Base-by-base conservation (phyloP, 176 grass and related monocot genomes). In the Ananas comosus region DNA sequence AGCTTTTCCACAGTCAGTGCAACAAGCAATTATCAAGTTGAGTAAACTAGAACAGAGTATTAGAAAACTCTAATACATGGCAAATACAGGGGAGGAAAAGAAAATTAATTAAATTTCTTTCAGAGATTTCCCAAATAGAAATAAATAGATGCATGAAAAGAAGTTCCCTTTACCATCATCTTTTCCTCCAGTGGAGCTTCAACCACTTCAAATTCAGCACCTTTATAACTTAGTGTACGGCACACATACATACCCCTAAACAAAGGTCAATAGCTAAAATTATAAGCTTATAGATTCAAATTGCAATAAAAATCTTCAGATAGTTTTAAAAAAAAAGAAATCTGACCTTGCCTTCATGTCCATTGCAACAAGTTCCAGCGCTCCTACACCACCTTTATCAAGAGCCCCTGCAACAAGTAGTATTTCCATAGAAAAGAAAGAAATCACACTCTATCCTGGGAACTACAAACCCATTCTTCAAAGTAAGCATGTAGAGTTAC, bases 291-390 rank as follows among this genome's bases (percentile, higher is more conserved):
- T 29, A 65, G 12, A 50, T 67, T 66, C 56, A 61, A 65, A 79
- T 28, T 52, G 33, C 49, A 56, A 29, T 16, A 68, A 16, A 58
- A 63, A 67, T 28, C 13, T 47, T 27, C 21, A 28, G 23, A 48
- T 10, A 69, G 18, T 57, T 69, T 27, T 27, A 1, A 27, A 27
- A 27, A 27, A 27, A 2, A 51, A 24, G 69, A 79, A 76, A 25
- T 56, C 78, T 64, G 78, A 99, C 94, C 94, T 93, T 74, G 94
- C 89, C 91, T 99, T 99, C 94, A 99, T 93, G 78, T 99, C 90
- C 94, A 99, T 99, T 53, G 94, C 94, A 79, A 99, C 94, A 65
- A 99, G 94, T 83, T 99, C 94, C 76, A 99, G 87, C 66, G 94
- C 94, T 65, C 94, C 94, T 70, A 99, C 94, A 84, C 94, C 89